Evolutionary conservation across 106 monocot genomes (phyloP), one percentile per base, ranked within the genome.

Genomic region (Chionographis japonica): DNA sequence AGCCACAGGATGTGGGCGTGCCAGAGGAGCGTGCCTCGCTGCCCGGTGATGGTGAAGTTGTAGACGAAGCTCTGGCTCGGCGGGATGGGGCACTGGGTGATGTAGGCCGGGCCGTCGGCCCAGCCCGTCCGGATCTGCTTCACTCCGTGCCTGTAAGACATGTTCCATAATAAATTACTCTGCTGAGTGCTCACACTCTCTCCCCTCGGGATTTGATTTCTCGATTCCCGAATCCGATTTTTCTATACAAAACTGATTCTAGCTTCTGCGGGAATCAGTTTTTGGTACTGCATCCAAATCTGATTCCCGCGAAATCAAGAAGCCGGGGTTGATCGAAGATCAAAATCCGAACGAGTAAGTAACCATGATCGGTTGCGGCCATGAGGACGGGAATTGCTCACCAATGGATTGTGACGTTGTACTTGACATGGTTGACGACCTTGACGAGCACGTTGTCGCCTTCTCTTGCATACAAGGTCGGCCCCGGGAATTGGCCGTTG

Each of bases 361-460:
- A 27, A 27, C 27, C 27, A 46, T 10, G 46, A 46, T 46, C 46
- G 2, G 46, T 46, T 46, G 46, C 5, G 46, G 9, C 8, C 46
- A 46, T 2, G 46, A 10, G 9, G 46, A 6, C 1, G 5, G 46
- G 9, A 10, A 46, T 46, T 56, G 13, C 52, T 71, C 37, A 88
- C 92, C 92, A 93, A 74, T 93, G 92, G 63, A 86, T 74, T 54
- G 88, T 78, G 16, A 86, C 70, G 51, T 93, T 93, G 78, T 89
- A 79, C 4, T 75, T 67, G 37, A 86, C 83, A 56, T 86, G 72
- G 58, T 93, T 93, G 41, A 74, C 65, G 42, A 93, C 88, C 70
- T 79, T 84, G 50, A 93, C 83, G 10, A 89, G 39, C 15, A 93
- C 83, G 3, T 78, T 80, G 61, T 93, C 92, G 2, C 68, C 92